Evolutionary conservation across 352 stramenopile species (phyloP), one percentile per base, ranked within the genome.

Genomic region (Phytophthora kernoviae): DNA sequence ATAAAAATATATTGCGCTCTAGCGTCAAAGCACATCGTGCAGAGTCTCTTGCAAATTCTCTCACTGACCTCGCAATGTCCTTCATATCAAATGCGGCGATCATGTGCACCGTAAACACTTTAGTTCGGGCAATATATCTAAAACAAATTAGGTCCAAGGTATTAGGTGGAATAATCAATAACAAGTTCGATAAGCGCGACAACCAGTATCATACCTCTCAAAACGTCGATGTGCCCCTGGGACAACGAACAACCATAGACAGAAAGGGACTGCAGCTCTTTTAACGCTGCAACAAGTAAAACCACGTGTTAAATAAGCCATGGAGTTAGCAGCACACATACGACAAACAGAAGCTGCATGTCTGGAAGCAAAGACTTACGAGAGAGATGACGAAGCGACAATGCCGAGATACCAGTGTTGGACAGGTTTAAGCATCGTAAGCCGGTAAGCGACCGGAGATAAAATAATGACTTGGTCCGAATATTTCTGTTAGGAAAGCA

Each of bases 371-470:
- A 20, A 40, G 15, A 70, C 80, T 36, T 73, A 92, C 84, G 65
- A 59, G 85, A 84, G 8, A 94, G 64, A 54, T 91, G 79, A 14
- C 79, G 81, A 20, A 94, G 75, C 6, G 79, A 94, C 17, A 81
- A 59, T 10, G 73, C 77, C 0, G 79, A 86, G 18, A 94, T 83
- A 24, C 67, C 73, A 7, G 84, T 94, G 59, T 90, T 88, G 7
- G 82, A 92, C 45, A 94, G 67, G 62, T 94, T 94, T 53, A 94
- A 63, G 32, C 73, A 79, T 49, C 74, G 79, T 17, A 93, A 57
- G 50, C 76, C 41, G 14, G 78, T 84, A 22, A 93, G 64, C 24
- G 78, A 69, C 24, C 74, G 80, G 4, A 93, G 66, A 59, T 74
- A 73, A 52, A 79, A 77, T 17, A 91, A 48, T 12, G 75, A 87